Base-by-base conservation (phyloP, 2,329 filamentous ascomycete species). In the Corniculantispora saksenae region DNA sequence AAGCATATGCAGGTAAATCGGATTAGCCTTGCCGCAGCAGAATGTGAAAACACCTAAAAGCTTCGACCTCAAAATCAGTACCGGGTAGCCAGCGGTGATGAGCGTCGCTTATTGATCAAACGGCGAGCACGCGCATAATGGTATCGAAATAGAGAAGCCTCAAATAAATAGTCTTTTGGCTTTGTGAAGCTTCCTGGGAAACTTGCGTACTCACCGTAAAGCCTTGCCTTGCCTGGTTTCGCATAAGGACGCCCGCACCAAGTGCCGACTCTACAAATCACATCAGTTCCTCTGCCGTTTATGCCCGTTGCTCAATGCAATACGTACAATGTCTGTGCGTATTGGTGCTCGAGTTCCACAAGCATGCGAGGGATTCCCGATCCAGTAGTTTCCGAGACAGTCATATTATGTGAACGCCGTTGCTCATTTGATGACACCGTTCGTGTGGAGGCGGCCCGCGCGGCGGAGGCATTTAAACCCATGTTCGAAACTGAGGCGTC, bases 381-480 rank as follows among this genome's bases (percentile, higher is more conserved):
- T 61, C 54, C 35, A 32, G 48, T 35, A 54, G 8, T 21, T 23
- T 45, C 48, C 35, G 59, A 61, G 59, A 53, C 59, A 45, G 32
- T 32, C 32, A 8, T 43, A n/a, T 32, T 21, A 40, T 17, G 43
- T 29, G 6, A 53, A 29, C 58, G 40, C 27, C 10, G 40, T 35
- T 48, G 56, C 35, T 32, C 35, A 32, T 45, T 54, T 38, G 59
- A 61, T 35, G n/a, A 29, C 25, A 50, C 25, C 19, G 19, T 45
- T 35, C 32, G 48, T 53, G 59, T 45, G 59, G 59, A 54, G 48
- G 59, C 48, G 45, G 58, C 59, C 59, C 59, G 59, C 59, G 59
- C 59, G 59, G 59, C 35, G 48, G 35, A 32, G 35, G 40, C 56
- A 45, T 35, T 45, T 17, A 32, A 12, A 25, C 59, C 59, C 59